Evolutionary conservation across 495 filamentous ascomycete genomes (phyloP).

Genomic region (Cercophora newfieldiana): DNA sequence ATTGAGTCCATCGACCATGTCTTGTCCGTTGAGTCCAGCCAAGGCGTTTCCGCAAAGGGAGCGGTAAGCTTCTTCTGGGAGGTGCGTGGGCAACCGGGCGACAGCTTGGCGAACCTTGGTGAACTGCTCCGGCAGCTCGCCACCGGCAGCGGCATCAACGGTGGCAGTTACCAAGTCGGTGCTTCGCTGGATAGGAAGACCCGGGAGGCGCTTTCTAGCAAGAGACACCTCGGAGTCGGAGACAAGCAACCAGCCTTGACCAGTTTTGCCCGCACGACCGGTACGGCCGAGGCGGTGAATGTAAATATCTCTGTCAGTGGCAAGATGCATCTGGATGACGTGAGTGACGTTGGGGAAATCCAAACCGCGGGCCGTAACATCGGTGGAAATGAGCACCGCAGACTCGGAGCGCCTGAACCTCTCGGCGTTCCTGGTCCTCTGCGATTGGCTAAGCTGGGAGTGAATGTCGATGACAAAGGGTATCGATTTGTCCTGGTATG

Average conservation of each 20-base stretch:
- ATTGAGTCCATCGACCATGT: conserved; percentile 59
- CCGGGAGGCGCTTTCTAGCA: conserved; percentile 51
- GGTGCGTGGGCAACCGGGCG: conserved; percentile 29
- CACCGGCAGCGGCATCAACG: conserved; percentile 49
- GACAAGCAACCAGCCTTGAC: conserved; percentile 78
- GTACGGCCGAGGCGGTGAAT: conserved; percentile 85
- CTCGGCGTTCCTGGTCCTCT: conserved; percentile 66
- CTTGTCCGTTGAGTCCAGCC: conserved; percentile 38
- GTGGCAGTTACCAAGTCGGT: conserved; percentile 41
- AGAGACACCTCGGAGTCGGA: conserved; percentile 57
- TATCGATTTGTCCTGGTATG: conserved; percentile 23
- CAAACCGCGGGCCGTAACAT: conserved; percentile 95
- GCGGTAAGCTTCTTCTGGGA: conserved; percentile 41
- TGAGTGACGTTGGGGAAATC: conserved; percentile 93
- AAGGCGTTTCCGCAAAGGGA: conserved; percentile 51
- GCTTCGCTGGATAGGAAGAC: conserved; percentile 67
- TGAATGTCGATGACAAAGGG: conserved; percentile 70
- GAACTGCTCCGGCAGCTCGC: conserved; percentile 40
- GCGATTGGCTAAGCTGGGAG: conserved; percentile 67
- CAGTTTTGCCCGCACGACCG: conserved; percentile 68
- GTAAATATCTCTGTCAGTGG: conserved; percentile 73
- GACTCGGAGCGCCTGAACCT: conserved; percentile 63
- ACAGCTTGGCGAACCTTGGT: conserved; percentile 37
- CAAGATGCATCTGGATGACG: conserved; percentile 81
- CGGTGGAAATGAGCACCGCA: conserved; percentile 84